These are phyloP conservation scores for Candida takata DNA, from an alignment of 805 yeast genomes.

Conservation along the genomic window DNA sequence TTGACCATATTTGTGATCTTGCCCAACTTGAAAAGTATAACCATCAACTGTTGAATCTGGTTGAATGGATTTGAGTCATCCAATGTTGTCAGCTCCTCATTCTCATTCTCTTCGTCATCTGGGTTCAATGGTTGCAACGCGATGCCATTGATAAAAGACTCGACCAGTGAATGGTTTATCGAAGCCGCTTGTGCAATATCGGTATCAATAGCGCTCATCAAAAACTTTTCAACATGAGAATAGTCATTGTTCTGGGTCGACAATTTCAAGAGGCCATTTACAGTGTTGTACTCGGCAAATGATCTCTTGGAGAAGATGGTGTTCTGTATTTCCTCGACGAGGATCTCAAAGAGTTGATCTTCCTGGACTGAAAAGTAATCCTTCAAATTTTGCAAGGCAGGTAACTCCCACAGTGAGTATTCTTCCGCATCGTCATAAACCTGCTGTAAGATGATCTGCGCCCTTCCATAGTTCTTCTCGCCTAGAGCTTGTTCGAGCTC, in stretches of 20 bases:
- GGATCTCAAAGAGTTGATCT: conserved; percentile 55
- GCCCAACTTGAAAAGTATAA: conserved; percentile 53
- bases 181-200: conserved; percentile 47
- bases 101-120: conserved; percentile 13
- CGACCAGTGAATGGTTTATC: conserved; percentile 28
- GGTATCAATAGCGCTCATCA: conserved; percentile 49
- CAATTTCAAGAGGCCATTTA: conserved; percentile 12
- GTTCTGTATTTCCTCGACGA: conserved; percentile 69
- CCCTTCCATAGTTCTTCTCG: conserved; percentile 63
- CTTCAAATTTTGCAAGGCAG: conserved; percentile 44
- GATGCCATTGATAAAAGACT: conserved; percentile 28
- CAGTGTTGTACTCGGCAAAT: conserved; percentile 17
- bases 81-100: conserved; percentile 10
- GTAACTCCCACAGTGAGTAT: conserved; percentile 50
- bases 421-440: conserved; percentile 41
- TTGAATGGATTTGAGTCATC: conserved; percentile 41
- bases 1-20: conserved; percentile 53
- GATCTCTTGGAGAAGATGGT: conserved; percentile 54
- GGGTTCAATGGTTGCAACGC: conserved; percentile 5
- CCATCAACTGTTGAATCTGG: conserved; percentile 46
- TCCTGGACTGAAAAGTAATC: conserved; percentile 49
- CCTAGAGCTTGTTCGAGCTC: conserved; percentile 59
- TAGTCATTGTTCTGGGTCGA: conserved; percentile 11
- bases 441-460: conserved; percentile 45
- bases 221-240: conserved; percentile 44